Evolutionary conservation across 1,284 basidiomycete genomes (phyloP), one percentile per base, ranked within the genome.

Genomic region (Naganishia sp.): DNA sequence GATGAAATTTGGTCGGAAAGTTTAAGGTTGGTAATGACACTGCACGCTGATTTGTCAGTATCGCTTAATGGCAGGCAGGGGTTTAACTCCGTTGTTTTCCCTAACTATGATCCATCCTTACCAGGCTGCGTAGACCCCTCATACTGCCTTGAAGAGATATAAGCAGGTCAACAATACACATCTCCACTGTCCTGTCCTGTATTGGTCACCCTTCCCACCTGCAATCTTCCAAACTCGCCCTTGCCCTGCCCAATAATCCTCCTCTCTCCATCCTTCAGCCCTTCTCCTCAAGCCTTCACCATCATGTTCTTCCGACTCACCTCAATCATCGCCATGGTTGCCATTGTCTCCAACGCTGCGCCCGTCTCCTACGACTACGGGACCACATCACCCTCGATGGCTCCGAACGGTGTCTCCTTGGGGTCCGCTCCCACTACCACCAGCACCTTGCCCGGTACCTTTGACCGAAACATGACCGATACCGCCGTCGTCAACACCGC

Each of bases 401-500:
- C 50, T 53, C 16, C 50, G 6, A 28, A 25, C 31, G 31, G 16
- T 25, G 50, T 53, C 25, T 23, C 45, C 18, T 15, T 9, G 10
- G 23, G 45, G 2, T 7, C 23, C 18, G 18, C 45, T 39, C 36
- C 36, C 4, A 7, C 36, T 2, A 46, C 45, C 18, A 46, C 7
- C 45, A 23, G 15, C 45, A n/a, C 45, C 18, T 6, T 46, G 2
- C 18, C 23, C 18, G 23, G 18, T 11, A 50, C 23, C 21, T 25
- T 25, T 28, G 49, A 42, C 53, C 16, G 53, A 21, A 42, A 16
- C 16, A 55, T 55, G 53, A 21, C 53, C 33, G 15, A 55, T 36
- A 55, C 53, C 53, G 53, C 53, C n/a, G 36, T 55, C 7, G 21
- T 6, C 53, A 55, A 55, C 36, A 23, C 33, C n/a, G 31, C 53